phyloP scores from a whole-genome alignment of 2,329 filamentous ascomycete genomes.

The Knufia petricola region DNA sequence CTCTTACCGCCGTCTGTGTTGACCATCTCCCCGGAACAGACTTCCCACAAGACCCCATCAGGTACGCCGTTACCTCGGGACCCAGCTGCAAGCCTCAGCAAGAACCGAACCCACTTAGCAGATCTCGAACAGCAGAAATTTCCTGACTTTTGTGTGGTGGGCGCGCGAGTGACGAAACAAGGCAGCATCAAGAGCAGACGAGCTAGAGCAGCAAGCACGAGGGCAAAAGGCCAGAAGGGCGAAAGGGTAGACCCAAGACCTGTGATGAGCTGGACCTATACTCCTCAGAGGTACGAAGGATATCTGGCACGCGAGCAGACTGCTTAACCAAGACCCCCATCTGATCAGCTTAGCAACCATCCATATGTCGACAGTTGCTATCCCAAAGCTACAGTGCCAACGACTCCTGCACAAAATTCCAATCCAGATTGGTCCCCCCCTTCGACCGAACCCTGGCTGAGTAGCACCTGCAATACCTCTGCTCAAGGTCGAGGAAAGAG shows the following conservation, averaged over 20 bases:
- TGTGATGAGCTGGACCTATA: slow-evolving; percentile 8
- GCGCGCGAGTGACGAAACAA: neutral
- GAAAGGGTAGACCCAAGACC: neutral
- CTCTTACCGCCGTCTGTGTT: neutral
- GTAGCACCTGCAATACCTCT: neutral
- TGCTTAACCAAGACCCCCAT: neutral
- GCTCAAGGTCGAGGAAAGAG: neutral
- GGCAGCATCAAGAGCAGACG: neutral
- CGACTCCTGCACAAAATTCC: slow-evolving; percentile 8
- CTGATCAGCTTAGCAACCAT: slow-evolving; percentile 7
- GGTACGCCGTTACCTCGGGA: slow-evolving; percentile 6
- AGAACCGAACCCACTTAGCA: slow-evolving; percentile 7
- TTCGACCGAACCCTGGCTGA: slow-evolving; percentile 9
- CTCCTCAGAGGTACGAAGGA: slow-evolving; percentile 7
- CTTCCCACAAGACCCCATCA: slow-evolving; percentile 3
- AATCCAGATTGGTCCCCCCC: slow-evolving; percentile 3
- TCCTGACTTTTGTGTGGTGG: neutral
- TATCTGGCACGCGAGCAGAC: neutral
- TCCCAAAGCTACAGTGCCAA: slow-evolving; percentile 4
- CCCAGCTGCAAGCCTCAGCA: slow-evolving; percentile 2
- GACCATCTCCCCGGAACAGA: slow-evolving; percentile 2
- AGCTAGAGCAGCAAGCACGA: neutral
- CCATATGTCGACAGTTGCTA: slow-evolving; percentile 8
- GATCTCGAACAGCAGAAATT: slow-evolving; percentile 3
- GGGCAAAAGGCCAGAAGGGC: neutral